Evolutionary conservation across 2,329 filamentous ascomycete genomes (phyloP).

Genomic region (Herpotrichia juniperi): DNA sequence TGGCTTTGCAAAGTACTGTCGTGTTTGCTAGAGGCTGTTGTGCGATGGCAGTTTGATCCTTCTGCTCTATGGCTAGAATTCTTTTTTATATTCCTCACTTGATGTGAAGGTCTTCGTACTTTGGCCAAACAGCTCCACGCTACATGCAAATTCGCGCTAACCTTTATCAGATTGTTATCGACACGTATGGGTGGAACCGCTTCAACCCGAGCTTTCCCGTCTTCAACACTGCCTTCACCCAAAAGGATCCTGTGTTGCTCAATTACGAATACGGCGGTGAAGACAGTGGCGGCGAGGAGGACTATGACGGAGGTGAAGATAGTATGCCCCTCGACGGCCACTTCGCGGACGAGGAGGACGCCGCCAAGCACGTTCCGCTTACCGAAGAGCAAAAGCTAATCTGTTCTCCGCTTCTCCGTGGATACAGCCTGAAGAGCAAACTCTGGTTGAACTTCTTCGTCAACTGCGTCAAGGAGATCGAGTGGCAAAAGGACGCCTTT

Average conservation of each 20-base stretch:
- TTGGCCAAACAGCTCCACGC: not conserved
- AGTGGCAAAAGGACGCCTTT: conserved; percentile 38
- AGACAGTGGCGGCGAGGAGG: conserved; percentile 3
- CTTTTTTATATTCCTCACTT: no score
- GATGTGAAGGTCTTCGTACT: no score
- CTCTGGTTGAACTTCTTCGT: conserved; percentile 37
- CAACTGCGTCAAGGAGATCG: conserved; percentile 35
- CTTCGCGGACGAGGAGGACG: conserved; percentile 37
- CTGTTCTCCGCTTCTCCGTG: conserved; percentile 32
- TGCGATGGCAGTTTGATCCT: no score
- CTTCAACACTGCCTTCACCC: conserved; percentile 45
- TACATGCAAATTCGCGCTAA: not conserved
- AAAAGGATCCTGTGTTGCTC: conserved; percentile 26
- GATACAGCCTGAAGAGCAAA: conserved; percentile 35
- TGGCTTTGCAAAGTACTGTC: no score
- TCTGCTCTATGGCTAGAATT: no score
- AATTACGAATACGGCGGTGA: not conserved
- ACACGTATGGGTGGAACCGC: conserved; percentile 58
- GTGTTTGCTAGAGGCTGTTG: no score
- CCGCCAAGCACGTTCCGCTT: conserved; percentile 17
- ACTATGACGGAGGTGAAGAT: conserved; percentile 18
- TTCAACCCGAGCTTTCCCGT: conserved; percentile 53
- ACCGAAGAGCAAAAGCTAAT: conserved; percentile 35
- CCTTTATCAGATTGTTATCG: conserved; percentile 54
- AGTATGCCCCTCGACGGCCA: conserved; percentile 39